Conservation (phyloP, 2,329 filamentous ascomycete species). For the Tolypocladium paradoxum region DNA sequence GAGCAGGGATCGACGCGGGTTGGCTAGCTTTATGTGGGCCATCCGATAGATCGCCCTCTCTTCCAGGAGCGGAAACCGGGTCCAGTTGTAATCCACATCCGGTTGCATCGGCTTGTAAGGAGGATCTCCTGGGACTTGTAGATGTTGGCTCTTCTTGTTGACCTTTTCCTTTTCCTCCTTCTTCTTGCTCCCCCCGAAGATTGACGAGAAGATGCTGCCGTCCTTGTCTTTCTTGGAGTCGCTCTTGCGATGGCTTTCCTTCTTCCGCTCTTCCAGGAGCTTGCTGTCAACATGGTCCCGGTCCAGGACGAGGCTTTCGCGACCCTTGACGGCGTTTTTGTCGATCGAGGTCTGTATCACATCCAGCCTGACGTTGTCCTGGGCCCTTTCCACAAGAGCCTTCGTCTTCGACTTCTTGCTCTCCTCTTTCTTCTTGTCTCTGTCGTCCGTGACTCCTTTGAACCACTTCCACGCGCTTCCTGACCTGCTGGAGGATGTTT, state of each 20-base stretch:
- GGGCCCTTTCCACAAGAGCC: conserved; percentile 41
- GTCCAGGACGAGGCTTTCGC: conserved; percentile 78
- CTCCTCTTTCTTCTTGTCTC: conserved; percentile 49
- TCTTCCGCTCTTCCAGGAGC: conserved; percentile 72
- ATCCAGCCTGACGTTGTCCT: conserved; percentile 77
- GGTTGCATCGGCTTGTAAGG: conserved; percentile 61
- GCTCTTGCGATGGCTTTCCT: conserved; percentile 64
- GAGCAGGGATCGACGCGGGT: conserved; percentile 80
- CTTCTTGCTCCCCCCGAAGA: conserved; percentile 86
- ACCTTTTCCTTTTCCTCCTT: conserved; percentile 66
- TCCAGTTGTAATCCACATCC: conserved; percentile 94
- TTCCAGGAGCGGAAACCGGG: conserved; percentile 85
- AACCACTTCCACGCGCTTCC: conserved; percentile 63
- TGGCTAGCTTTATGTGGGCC: conserved; percentile 98
- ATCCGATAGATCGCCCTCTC: conserved; percentile 96
- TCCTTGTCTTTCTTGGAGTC: conserved; percentile 87
- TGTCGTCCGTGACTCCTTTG: conserved; percentile 64
- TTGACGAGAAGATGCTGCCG: conserved; percentile 82
- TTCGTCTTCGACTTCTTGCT: conserved; percentile 59
- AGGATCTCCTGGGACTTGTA: conserved; percentile 71
- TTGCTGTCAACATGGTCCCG: conserved; percentile 62
- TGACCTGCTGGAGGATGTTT: conserved; percentile 59
- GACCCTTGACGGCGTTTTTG: conserved; percentile 47
- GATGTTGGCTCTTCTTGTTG: conserved; percentile 63
- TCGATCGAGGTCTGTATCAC: conserved; percentile 84